A percentile compares a stretch with the other conserved stretches of the same genome.
Conservation (phyloP, 1,139 yeast genomes). For the Pneumocystis wakefieldiae region DNA sequence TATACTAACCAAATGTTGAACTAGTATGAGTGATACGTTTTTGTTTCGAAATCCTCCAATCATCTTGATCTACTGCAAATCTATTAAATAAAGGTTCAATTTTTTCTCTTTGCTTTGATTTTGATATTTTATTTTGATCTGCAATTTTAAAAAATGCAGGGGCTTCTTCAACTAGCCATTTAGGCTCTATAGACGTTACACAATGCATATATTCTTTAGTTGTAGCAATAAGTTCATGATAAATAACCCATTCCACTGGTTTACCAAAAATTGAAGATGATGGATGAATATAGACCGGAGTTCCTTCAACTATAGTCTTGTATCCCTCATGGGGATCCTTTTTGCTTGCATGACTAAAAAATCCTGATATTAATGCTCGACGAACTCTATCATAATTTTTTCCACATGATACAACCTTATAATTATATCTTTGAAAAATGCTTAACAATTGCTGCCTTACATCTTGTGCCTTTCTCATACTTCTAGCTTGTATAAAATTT, state of each 20-base stretch:
- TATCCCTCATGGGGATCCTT: slow-evolving; percentile 65
- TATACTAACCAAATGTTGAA: not conserved
- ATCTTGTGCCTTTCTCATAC: slow-evolving; percentile 62
- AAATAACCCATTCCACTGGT: slow-evolving; percentile 63
- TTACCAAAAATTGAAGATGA: slow-evolving; percentile 67
- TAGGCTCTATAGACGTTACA: slow-evolving; percentile 64
- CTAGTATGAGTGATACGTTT: slow-evolving; percentile 16
- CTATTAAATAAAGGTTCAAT: slow-evolving; percentile 51
- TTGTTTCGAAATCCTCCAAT: slow-evolving; percentile 38
- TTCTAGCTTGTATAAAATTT: slow-evolving; percentile 67
- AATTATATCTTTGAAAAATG: slow-evolving; percentile 44
- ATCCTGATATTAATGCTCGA: slow-evolving; percentile 70
- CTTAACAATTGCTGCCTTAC: slow-evolving; percentile 55
- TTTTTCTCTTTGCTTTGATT: slow-evolving; percentile 33
- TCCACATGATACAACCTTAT: slow-evolving; percentile 45
- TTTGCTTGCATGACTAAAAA: slow-evolving; percentile 71
- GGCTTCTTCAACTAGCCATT: slow-evolving; percentile 73
- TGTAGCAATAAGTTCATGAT: slow-evolving; percentile 69
- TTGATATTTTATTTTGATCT: slow-evolving; percentile 29
- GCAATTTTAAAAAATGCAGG: slow-evolving; percentile 68
- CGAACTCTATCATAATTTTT: slow-evolving; percentile 48
- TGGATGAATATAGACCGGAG: slow-evolving; percentile 78
- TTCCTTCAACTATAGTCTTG: slow-evolving; percentile 59
- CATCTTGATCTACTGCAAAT: slow-evolving; percentile 37
- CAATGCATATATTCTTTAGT: slow-evolving; percentile 86